phyloP scores from a whole-genome alignment of 1,139 yeast species.

The Protomyces pachydermus region DNA sequence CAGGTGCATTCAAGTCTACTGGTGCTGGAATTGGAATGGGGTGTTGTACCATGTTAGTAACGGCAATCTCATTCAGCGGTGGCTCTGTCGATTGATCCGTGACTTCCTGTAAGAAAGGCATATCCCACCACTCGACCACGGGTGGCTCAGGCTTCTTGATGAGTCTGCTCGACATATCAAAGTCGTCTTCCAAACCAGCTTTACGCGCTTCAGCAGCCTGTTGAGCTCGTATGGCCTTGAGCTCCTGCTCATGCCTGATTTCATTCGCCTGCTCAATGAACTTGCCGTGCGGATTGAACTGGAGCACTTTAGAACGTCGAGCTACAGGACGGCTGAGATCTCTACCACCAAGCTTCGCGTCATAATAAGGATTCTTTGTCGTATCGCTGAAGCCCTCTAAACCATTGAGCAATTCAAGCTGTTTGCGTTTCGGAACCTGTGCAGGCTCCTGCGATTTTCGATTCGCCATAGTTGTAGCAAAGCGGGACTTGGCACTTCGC shows the following conservation, averaged over 20 bases:
- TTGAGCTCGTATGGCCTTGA: constrained; percentile 40
- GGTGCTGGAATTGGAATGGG: constrained; percentile 65
- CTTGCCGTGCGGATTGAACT: constrained; percentile 58
- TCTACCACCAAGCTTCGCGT: constrained; percentile 39
- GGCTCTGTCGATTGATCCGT: constrained; percentile 42
- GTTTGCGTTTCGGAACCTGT: constrained; percentile 28
- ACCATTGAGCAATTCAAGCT: constrained; percentile 29
- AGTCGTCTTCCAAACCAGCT: constrained; percentile 34
- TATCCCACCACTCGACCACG: constrained; percentile 78
- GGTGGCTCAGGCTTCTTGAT: constrained; percentile 50
- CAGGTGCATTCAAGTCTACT: constrained; percentile 46
- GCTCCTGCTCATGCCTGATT: constrained; percentile 44
- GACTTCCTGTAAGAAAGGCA: constrained; percentile 43
- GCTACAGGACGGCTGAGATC: constrained; percentile 34
- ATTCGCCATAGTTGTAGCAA: constrained; percentile 20
- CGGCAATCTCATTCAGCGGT: constrained; percentile 37
- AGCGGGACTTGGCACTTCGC: constrained; percentile 23
- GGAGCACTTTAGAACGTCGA: constrained; percentile 41
- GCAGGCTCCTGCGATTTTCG: constrained; percentile 23
- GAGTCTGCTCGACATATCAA: constrained; percentile 33
- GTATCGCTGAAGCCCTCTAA: constrained; percentile 31
- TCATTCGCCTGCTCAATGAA: constrained; percentile 55
- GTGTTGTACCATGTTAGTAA: constrained; percentile 68
- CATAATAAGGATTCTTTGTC: constrained; percentile 55
- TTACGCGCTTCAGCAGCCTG: constrained; percentile 34